Evolutionary conservation across 768 basidiomycete species (phyloP).

Genomic region (Lentinula edodes): DNA sequence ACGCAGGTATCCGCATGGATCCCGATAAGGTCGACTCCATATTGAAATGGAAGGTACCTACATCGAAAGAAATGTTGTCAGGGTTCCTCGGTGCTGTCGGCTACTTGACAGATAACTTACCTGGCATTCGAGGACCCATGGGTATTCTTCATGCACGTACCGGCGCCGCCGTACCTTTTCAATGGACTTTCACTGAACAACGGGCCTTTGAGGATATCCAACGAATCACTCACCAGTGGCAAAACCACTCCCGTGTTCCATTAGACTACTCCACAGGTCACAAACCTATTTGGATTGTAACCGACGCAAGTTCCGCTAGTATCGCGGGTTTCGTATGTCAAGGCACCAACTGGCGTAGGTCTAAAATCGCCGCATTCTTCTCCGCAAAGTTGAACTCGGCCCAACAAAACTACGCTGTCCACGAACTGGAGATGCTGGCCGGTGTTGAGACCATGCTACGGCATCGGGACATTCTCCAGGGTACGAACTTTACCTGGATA

Average conservation of each 20-base stretch:
- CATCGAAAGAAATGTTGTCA: slow-evolving; percentile 17
- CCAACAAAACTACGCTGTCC: slow-evolving; percentile 34
- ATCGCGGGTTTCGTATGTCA: slow-evolving; percentile 22
- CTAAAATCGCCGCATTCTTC: slow-evolving; percentile 24
- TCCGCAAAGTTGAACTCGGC: slow-evolving; percentile 29
- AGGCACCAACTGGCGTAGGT: slow-evolving; percentile 18
- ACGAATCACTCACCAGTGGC: background rate
- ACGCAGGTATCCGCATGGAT: slow-evolving; percentile 24
- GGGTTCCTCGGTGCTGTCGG: slow-evolving; percentile 27
- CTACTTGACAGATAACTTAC: slow-evolving; percentile 20
- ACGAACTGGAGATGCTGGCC: slow-evolving; percentile 32
- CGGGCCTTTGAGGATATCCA: slow-evolving; percentile 1
- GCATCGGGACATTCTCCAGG: slow-evolving; percentile 23
- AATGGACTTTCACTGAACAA: slow-evolving; percentile 2
- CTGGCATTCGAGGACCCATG: slow-evolving; percentile 20
- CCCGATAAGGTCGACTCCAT: slow-evolving; percentile 25
- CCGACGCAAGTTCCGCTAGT: slow-evolving; percentile 24
- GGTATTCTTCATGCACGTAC: slow-evolving; percentile 14
- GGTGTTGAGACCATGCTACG: slow-evolving; percentile 28
- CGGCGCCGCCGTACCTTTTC: slow-evolving; percentile 1
- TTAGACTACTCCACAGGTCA: slow-evolving; percentile 14
- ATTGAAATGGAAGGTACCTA: slow-evolving; percentile 18
- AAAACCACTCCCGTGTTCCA: slow-evolving; percentile 17
- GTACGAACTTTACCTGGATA: slow-evolving; percentile 15
- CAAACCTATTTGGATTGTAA: slow-evolving; percentile 21